Base-by-base conservation (phyloP, 805 yeast species). In the Zygoascus flipseniorum region DNA sequence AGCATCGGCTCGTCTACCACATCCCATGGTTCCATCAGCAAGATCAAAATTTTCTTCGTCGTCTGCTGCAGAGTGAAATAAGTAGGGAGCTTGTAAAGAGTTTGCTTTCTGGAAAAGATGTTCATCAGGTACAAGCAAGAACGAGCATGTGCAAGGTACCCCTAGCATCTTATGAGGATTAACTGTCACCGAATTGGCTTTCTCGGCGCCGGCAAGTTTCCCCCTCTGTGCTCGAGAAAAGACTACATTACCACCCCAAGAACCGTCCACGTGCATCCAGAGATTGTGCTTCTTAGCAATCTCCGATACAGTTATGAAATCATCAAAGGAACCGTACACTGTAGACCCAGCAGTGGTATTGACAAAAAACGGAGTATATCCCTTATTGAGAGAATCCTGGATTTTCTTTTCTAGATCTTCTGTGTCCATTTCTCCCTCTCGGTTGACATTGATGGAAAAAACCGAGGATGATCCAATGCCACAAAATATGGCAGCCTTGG, bases 11-110 rank as follows among this genome's bases (percentile, higher is more conserved):
- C 96, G 76, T 60, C 96, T 78, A 13, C 96, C 96, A 65, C 96
- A 87, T 8, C 95, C 95, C 90, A 88, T 83, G 2, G 96, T 88
- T 13, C 93, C 95, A 65, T 86, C 92, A 0, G 92, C 96, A 53
- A 87, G 76, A 60, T 87, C 96, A 62, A 73, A 85, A 66, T 76
- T 73, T 51, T 75, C 78, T 26, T 62, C 71, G 3, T 72, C 78
- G 43, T 70, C 76, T 11, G 68, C 65, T n/a, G 70, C 66, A 53
- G 74, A 73, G 63, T 87, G 96, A 76, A 86, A 87, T 44, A 87
- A 70, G 64, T 87, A 88, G 4, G 93, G 93, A 0, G 96, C 96
- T 32, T 76, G 72, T 50, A 88, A 71, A 2, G 95, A 83, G 72
- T 86, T 86, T 13, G 95, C 83, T 48, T 76, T 75, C 59, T 82